Base-by-base conservation (phyloP, 257 asterid genomes). In the Solanum medicagineum region DNA sequence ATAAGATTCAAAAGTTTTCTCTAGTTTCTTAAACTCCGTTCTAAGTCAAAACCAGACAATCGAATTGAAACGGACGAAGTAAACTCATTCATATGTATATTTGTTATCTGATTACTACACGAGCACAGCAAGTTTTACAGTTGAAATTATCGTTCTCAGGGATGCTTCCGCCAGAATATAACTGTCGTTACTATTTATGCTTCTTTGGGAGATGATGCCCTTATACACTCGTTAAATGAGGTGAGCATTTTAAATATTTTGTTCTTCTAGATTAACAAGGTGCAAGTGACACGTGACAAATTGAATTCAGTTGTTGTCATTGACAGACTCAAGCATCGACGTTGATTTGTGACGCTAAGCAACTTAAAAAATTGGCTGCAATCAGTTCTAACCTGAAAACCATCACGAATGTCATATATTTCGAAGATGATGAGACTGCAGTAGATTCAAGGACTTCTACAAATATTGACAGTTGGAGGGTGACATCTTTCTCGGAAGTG, bases 151-250 rank as follows among this genome's bases (percentile, higher is more conserved):
- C 54, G 65, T 79, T 16, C 17, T 79, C 95, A 95, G 99, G 99
- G 94, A 83, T 94, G 94, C 91, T 93, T 95, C 91, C 91, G 97
- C 84, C 97, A 94, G 90, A 95, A 90, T 87, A 84, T 94, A 63
- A 94, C 97, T 54, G 95, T 95, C 26, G 98, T 95, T 89, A 95
- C 97, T 62, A 94, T 94, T 62, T 95, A 95, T 91, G 93, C 99
- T 87, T 91, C 98, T 86, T 89, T 95, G 84, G 98, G 99, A 71
- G 98, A 95, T 53, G 99, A 95, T 83, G 99, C 99, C 22, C 92
- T 95, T 62, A 84, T 94, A 84, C 98, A 95, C 89, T 94, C 99
- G 45, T 84, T 95, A 83, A 95, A 93, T 88, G 98, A 94, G 99
- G 99, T 95, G 32, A 45, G 81, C 51, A 19, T 26, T 79, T 77